Evolutionary conservation across 208 protist species (phyloP), one percentile per base, ranked within the genome.

Genomic region (Naegleria gruberi): DNA sequence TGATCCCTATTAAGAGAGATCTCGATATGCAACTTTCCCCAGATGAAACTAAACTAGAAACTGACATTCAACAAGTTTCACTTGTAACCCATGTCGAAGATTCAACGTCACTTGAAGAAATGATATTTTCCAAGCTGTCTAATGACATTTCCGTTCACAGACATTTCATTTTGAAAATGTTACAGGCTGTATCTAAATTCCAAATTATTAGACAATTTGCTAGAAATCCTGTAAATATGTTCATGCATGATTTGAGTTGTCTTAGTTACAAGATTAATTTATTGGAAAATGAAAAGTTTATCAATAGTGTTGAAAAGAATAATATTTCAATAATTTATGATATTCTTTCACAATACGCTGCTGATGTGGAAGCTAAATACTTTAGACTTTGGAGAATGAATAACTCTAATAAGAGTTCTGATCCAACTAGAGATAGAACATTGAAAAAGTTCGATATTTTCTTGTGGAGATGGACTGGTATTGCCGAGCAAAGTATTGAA

Each of bases 151-250:
- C 41, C 23, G 40, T 85, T 7, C 34, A n/a, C 23, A 85, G 41
- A 46, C 40, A 34, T 7, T 85, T 46, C 10, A 37, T 45, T n/a
- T 45, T 85, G 6, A n/a, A 42, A 45, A 8, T 85, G 4, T n/a
- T 85, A 34, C 37, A 85, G 34, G 19, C 19, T 34, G 10, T 85
- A 4, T 37, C 37, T 34, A 85, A 40, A 34, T 44, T 85, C 37
- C 82, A 15, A 43, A 4, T 85, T 12, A 40, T 40, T 51, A 34
- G 84, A 65, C 57, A 88, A 41, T 41, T 88, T 34, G 41, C 84
- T 17, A 88, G 84, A 88, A 88, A 65, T 88, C 84, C 84, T 10
- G 84, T 88, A 34, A 88, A 88, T 88, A 46, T 88, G 30, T 65
- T 88, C 19, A 88, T 88, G 84, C 5, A 19, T 43, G 84, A 88